phyloP scores from a whole-genome alignment of 73 alveolate species.

The Stentor roeselii region DNA sequence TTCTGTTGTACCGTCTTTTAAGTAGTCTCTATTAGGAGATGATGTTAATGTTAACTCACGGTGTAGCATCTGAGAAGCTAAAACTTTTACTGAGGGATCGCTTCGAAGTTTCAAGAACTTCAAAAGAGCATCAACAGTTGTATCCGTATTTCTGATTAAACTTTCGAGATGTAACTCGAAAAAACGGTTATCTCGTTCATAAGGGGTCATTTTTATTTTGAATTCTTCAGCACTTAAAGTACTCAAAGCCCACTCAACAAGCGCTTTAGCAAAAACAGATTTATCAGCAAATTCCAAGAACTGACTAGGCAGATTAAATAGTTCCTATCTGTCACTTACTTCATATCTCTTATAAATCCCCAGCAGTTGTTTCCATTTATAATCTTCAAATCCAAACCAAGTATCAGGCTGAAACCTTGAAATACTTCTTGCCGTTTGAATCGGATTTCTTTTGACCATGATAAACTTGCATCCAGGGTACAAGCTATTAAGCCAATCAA shows the following conservation, averaged over 20 bases:
- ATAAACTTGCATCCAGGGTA: constrained; percentile 20
- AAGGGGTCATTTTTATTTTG: not conserved
- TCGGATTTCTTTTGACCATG: constrained; percentile 25
- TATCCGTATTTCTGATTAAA: not conserved
- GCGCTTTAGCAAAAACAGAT: constrained; percentile 13
- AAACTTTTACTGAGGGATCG: not conserved
- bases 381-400: not conserved
- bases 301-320: not conserved
- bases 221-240: constrained; percentile 20
- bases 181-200: not conserved
- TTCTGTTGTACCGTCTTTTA: not conserved
- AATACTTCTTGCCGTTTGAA: constrained; percentile 22
- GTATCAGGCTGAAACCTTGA: constrained; percentile 14
- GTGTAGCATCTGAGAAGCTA: not conserved
- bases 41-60: not conserved
- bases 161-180: constrained; percentile 6
- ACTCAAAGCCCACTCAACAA: constrained; percentile 26
- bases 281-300: not conserved
- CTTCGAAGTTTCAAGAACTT: not conserved
- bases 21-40: not conserved
- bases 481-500: constrained; percentile 1
- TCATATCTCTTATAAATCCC: not conserved
- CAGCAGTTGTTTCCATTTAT: constrained; percentile 10
- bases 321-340: not conserved
- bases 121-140: not conserved